phyloP scores from a whole-genome alignment of 2,329 filamentous ascomycete species.

The Colletotrichum eleusines region DNA sequence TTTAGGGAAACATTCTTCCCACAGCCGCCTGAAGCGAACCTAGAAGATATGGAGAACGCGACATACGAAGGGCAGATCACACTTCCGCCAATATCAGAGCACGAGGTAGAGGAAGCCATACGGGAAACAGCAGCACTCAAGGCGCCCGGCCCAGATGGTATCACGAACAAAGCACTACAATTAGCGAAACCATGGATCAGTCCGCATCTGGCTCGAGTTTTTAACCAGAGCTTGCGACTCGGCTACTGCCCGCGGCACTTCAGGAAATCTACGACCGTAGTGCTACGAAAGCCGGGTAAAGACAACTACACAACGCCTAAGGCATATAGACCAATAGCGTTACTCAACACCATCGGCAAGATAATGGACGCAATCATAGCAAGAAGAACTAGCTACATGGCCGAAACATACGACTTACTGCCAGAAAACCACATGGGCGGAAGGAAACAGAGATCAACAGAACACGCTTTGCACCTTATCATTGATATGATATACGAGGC shows the following conservation, averaged over 20 bases:
- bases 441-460: slow-evolving; percentile 30
- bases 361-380: slow-evolving; percentile 39
- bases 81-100: neutral
- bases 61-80: slow-evolving; percentile 2
- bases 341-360: slow-evolving; percentile 35
- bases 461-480: slow-evolving; percentile 39
- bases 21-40: neutral
- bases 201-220: slow-evolving; percentile 37
- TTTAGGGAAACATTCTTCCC: slow-evolving; percentile 6
- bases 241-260: slow-evolving; percentile 43
- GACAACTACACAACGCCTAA: slow-evolving; percentile 29
- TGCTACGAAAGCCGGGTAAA: slow-evolving; percentile 36
- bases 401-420: slow-evolving; percentile 29
- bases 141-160: slow-evolving; percentile 41
- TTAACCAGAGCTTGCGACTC: slow-evolving; percentile 40
- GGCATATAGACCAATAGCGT: slow-evolving; percentile 43
- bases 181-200: slow-evolving; percentile 38
- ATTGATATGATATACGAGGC: slow-evolving; percentile 39
- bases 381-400: slow-evolving; percentile 32
- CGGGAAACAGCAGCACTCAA: slow-evolving; percentile 43
- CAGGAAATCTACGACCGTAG: slow-evolving; percentile 39
- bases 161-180: slow-evolving; percentile 43
- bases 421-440: slow-evolving; percentile 31
- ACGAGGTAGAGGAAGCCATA: slow-evolving; percentile 11
- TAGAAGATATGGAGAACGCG: slow-evolving; percentile 12